Base-by-base conservation (phyloP, 2,329 filamentous ascomycete species). In the Nothopassalora personata region DNA sequence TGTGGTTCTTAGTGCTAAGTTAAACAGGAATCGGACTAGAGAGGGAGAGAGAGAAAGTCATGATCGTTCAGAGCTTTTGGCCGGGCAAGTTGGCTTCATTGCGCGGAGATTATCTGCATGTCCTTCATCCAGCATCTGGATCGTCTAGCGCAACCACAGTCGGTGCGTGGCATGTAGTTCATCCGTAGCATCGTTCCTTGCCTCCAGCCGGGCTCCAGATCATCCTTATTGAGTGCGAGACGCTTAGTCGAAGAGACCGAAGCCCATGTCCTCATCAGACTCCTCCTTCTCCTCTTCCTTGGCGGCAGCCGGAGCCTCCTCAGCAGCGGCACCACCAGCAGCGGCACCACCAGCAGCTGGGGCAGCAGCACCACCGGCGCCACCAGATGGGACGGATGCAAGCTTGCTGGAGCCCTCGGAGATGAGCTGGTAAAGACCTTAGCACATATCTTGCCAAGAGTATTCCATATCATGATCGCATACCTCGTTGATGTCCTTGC, bases 361-460 rank as follows among this genome's bases (percentile, higher is more conserved):
- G 74, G 81, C 89, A 75, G 80, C 88, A 75, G 80, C 85, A 77
- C 82, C 89, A 76, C 86, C 91, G 74, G 82, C 84, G 79, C 92
- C 92, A 74, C 92, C 94, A 74, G 90, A 91, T 79, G 94, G 92
- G 75, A 99, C 93, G 80, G 93, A 97, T 72, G 94, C 94, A 74
- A 99, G 91, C 88, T 99, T 99, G 80, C 82, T 75, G 68, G 89
- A 86, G 76, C 94, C 94, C 80, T 92, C 86, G 73, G 90, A 73
- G 79, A 99, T 97, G 80, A 99, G 83, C 94, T 97, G 71, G 64
- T 66, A 53, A 66, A 23, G 60, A 58, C 18, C 8, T 56, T 19
- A 56, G 46, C 51, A 27, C 13, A 13, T 19, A 49, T 49, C 46
- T 47, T 46, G 15, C n/a, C 31, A 33, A 31, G 13, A 7, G 7